Percentiles rank a stretch among this genome's conserved stretches.
Conservation (phyloP, 352 stramenopile genomes). For the Blastocystis sp. region DNA sequence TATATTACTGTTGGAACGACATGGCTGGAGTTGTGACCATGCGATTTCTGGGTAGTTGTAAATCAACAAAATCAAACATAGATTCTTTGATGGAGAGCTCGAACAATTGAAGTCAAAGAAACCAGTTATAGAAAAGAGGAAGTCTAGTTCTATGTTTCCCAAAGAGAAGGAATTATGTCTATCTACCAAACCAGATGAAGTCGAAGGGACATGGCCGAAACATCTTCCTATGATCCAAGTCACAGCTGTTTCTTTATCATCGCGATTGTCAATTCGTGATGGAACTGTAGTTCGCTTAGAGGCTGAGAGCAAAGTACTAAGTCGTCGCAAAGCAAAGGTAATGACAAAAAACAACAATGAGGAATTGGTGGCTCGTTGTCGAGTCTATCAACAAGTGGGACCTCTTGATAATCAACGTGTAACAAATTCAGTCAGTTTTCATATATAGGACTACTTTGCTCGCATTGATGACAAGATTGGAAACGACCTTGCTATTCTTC, state of each 20-base stretch:
- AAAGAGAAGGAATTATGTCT: background rate
- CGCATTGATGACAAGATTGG: constrained; percentile 48
- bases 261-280: background rate
- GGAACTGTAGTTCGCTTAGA: constrained; percentile 24
- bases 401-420: constrained; percentile 35
- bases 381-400: constrained; percentile 40
- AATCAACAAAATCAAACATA: background rate
- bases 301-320: background rate
- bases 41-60: constrained; percentile 28
- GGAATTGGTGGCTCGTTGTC: constrained; percentile 7
- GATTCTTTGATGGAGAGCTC: constrained; percentile 43
- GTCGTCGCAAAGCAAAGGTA: background rate
- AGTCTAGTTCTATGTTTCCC: background rate
- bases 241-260: constrained; percentile 12
- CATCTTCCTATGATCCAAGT: constrained; percentile 22
- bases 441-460: constrained; percentile 29
- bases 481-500: constrained; percentile 49
- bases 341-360: background rate
- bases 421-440: background rate
- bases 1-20: background rate
- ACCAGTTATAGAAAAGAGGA: background rate
- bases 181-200: background rate
- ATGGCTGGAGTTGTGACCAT: constrained; percentile 35
- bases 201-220: constrained; percentile 2
- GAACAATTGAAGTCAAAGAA: background rate